These are phyloP conservation scores for Solanum peruvianum DNA, from an alignment of 257 asterid genomes.

Conservation along the genomic window DNA sequence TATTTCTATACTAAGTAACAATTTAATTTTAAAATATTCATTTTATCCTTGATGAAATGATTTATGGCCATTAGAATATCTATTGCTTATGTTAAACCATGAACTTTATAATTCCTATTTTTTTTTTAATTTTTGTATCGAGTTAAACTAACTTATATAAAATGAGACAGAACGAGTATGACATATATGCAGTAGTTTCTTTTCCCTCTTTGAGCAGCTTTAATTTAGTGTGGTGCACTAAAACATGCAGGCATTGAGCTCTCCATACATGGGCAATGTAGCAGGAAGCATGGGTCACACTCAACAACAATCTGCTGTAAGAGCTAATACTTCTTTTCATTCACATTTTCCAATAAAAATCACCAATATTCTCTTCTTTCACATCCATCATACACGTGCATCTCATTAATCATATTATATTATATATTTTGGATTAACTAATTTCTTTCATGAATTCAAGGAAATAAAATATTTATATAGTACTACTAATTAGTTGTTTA, in stretches of 20 bases:
- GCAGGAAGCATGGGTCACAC: slow-evolving; percentile 25
- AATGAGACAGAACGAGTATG: too few species aligned
- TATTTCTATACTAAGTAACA: too few species aligned
- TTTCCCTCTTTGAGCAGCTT: not conserved
- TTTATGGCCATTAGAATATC: too few species aligned
- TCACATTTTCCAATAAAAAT: slow-evolving; percentile 43
- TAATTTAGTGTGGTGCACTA: not conserved
- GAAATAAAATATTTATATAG: not conserved
- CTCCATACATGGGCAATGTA: slow-evolving; percentile 30
- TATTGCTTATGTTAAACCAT: not conserved
- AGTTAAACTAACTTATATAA: too few species aligned
- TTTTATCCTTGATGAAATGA: too few species aligned
- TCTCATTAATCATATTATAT: not conserved
- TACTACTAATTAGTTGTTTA: not conserved
- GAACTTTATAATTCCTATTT: too few species aligned
- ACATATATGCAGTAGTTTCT: not conserved
- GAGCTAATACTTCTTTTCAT: slow-evolving; percentile 1
- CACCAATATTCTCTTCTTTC: slow-evolving; percentile 17
- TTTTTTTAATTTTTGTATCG: too few species aligned
- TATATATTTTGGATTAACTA: not conserved
- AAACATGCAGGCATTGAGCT: slow-evolving; percentile 26
- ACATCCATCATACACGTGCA: slow-evolving; percentile 18
- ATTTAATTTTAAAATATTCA: too few species aligned
- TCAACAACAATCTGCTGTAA: slow-evolving; percentile 61
- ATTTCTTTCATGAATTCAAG: not conserved